Percentiles rank a stretch among this genome's conserved stretches.
phyloP scores from a whole-genome alignment of 106 monocot species.

The Apostasia ramifera region DNA sequence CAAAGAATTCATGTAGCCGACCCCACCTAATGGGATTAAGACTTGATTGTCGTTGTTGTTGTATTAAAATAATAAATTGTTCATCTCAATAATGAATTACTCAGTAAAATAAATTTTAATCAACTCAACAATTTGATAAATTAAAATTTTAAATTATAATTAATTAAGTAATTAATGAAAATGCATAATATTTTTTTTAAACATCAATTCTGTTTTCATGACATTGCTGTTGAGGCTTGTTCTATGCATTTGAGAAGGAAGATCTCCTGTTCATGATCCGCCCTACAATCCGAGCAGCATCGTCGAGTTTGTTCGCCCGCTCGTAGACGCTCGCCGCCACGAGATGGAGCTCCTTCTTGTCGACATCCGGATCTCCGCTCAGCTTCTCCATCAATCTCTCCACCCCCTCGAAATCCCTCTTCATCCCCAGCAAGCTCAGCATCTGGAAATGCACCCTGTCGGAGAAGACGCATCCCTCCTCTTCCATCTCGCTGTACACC shows the following conservation, averaged over 20 bases:
- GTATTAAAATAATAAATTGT: no score
- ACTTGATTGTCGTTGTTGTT: no score
- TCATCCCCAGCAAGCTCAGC: constrained; percentile 70
- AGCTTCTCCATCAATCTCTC: constrained; percentile 57
- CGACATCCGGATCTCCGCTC: constrained; percentile 41
- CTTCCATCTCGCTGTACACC: constrained; percentile 74
- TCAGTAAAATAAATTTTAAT: no score
- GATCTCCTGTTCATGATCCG: constrained; percentile 20
- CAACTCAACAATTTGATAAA: no score
- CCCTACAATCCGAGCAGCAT: constrained; percentile 55
- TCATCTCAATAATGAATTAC: no score
- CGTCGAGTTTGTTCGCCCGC: constrained; percentile 79
- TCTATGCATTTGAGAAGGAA: neutral
- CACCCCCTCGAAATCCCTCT: constrained; percentile 55
- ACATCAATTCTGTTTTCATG: no score
- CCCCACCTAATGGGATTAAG: no score
- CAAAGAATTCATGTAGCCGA: no score
- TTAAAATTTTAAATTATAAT: no score
- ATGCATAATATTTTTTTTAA: no score
- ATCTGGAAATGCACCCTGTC: constrained; percentile 95
- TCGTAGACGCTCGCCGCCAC: constrained; percentile 72
- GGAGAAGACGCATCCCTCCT: constrained; percentile 64
- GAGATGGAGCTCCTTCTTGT: constrained; percentile 70
- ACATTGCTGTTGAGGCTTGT: no score
- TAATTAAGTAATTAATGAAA: no score